Evolutionary conservation across 2,329 filamentous ascomycete genomes (phyloP), one percentile per base, ranked within the genome.

Genomic region (Akanthomyces muscarius): DNA sequence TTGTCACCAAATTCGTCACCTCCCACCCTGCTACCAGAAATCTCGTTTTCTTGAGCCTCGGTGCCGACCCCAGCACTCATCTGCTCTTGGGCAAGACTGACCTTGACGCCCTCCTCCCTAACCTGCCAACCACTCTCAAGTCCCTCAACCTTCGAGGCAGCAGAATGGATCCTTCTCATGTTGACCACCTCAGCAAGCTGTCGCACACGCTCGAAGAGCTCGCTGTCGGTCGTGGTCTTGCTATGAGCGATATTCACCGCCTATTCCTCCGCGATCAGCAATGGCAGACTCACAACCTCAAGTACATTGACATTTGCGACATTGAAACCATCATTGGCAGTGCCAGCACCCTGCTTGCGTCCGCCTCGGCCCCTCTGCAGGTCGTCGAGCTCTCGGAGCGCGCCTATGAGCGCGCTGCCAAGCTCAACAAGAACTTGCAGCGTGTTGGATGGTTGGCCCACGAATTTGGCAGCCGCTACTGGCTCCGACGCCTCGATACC

Each of bases 111-210:
- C 80, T 95, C 11, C 81, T 95, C 2, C 85, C 87, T 0, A 72
- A 81, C 13, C 81, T 95, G 8, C 90, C 90, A 0, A 70, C 75
- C 13, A 87, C 87, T 3, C 81, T 95, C 16, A 85, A 85, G 65
- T 92, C 89, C 3, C 80, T 95, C 54, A 93, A 88, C 71, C 76
- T 95, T 44, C 90, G 90, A 67, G 91, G 91, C 33, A 89, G 88
- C 70, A 85, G 84, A 71, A 88, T 94, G 81, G 82, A 83, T 42
- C 74, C 81, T 1, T 80, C 81, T 0, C 89, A 94, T 70, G 78
- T 91, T 36, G 78, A 84, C 3, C 76, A 86, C 44, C 79, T 94
- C 30, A 78, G 85, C 3, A 84, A 84, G 6, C 78, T 93, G 55
- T 85, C 87, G 41, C 89, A 89, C 72, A 71, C 70, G n/a, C 78